phyloP scores from a whole-genome alignment of 1,284 basidiomycete genomes.

The Cutaneotrichosporon sp. region DNA sequence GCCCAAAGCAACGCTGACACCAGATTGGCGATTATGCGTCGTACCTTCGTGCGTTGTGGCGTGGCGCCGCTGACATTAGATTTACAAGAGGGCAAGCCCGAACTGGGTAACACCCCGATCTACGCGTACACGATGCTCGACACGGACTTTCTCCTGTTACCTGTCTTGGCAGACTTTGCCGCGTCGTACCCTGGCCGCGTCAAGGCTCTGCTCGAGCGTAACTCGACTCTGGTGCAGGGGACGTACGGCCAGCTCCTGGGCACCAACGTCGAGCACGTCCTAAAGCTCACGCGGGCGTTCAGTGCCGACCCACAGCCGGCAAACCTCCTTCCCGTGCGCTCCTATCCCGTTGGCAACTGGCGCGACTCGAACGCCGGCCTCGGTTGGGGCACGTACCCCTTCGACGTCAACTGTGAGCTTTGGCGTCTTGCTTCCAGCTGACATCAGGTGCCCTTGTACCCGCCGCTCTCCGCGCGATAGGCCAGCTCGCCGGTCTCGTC shows the following conservation, averaged over 20 bases:
- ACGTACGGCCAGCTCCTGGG: conserved; percentile 45
- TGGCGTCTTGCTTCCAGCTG: neutral
- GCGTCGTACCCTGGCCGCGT: conserved; percentile 23
- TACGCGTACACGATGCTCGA: conserved; percentile 52
- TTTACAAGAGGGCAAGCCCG: conserved; percentile 45
- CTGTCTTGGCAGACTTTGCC: conserved; percentile 50
- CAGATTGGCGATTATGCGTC: conserved; percentile 33
- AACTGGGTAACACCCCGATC: conserved; percentile 47
- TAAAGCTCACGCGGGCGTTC: conserved; percentile 45
- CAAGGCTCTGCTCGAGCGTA: conserved; percentile 31
- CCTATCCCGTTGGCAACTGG: conserved; percentile 52
- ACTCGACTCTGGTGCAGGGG: conserved; percentile 47
- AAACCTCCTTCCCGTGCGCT: conserved; percentile 45
- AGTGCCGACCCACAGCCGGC: conserved; percentile 36
- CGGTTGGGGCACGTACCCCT: conserved; percentile 52
- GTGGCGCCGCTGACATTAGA: conserved; percentile 30
- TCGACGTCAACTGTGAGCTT: conserved; percentile 50
- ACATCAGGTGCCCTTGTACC: conserved; percentile 50
- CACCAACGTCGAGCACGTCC: conserved; percentile 24
- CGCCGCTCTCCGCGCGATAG: conserved; percentile 52
- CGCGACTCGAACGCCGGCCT: conserved; percentile 53
- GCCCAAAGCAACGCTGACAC: neutral
- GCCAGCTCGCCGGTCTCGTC: conserved; percentile 45
- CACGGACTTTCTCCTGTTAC: conserved; percentile 51
- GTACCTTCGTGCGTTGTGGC: conserved; percentile 22